Conservation (phyloP, 768 basidiomycete genomes). For the Auricularia cornea region DNA sequence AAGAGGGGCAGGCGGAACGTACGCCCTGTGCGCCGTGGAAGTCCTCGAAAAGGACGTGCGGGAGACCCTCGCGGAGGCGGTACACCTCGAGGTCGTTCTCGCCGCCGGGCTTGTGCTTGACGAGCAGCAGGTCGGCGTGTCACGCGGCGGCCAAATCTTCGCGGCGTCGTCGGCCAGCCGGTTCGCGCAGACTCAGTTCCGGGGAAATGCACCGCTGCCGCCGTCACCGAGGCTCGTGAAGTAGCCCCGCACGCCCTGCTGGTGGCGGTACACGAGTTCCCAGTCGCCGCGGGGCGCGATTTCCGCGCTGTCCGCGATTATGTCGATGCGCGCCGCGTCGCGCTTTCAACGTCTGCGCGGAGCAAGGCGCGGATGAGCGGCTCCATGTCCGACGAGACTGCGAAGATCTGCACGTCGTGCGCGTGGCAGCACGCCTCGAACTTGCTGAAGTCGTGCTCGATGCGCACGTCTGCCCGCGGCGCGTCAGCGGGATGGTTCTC, state of each 20-base stretch:
- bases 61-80: constrained; percentile 70
- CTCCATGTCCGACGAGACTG: constrained; percentile 94
- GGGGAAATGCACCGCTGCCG: constrained; percentile 64
- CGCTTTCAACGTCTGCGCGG: constrained; percentile 64
- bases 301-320: constrained; percentile 85
- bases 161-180: constrained; percentile 4
- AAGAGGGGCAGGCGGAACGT: too few species aligned
- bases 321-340: too few species aligned
- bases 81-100: constrained; percentile 84
- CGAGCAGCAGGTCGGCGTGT: constrained; percentile 92
- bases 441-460: constrained; percentile 82
- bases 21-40: constrained; percentile 50
- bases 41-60: constrained; percentile 68
- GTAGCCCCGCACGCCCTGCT: constrained; percentile 83
- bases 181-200: not conserved
- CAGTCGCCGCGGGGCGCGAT: constrained; percentile 59
- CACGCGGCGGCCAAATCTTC: constrained; percentile 91
- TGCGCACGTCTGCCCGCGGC: constrained; percentile 59
- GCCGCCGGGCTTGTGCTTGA: constrained; percentile 68
- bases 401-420: constrained; percentile 77
- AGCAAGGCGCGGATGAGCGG: constrained; percentile 89
- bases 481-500: not conserved
- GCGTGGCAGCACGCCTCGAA: constrained; percentile 84
- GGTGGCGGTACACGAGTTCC: constrained; percentile 83
- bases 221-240: constrained; percentile 97